Conservation (phyloP, 2,329 filamentous ascomycete species). For the Fusarium anguioides region DNA sequence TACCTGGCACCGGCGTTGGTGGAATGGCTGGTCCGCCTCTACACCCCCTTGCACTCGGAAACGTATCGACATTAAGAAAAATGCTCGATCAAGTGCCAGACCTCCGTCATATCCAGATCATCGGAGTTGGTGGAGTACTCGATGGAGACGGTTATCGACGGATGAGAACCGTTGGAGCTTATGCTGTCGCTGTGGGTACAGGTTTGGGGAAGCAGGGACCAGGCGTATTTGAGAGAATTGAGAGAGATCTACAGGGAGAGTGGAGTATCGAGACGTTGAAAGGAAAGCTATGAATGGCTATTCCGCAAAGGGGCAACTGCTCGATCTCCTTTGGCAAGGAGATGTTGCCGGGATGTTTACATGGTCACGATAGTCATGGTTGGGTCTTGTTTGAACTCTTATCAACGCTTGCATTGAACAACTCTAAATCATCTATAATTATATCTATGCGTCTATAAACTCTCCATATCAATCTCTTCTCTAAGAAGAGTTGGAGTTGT, state of each 20-base stretch:
- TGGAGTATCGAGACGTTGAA: slow-evolving; percentile 24
- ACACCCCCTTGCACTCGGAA: slow-evolving; percentile 79
- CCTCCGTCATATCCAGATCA: slow-evolving; percentile 68
- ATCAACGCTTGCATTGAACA: slow-evolving; percentile 28
- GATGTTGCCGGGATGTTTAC: background rate
- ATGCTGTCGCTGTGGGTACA: slow-evolving; percentile 75
- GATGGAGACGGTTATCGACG: slow-evolving; percentile 71
- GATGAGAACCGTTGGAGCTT: slow-evolving; percentile 75
- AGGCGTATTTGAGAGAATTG: slow-evolving; percentile 70
- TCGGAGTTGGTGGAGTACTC: slow-evolving; percentile 79
- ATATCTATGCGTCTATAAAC: background rate
- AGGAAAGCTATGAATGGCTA: background rate
- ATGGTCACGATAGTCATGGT: background rate
- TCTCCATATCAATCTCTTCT: background rate
- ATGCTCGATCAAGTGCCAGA: slow-evolving; percentile 63
- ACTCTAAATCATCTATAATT: slow-evolving; percentile 8
- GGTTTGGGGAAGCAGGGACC: slow-evolving; percentile 73
- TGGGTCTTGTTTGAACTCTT: background rate
- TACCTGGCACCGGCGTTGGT: slow-evolving; percentile 69
- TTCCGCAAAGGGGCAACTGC: background rate
- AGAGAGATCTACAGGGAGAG: slow-evolving; percentile 33
- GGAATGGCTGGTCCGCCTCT: slow-evolving; percentile 78
- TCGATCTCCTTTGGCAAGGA: background rate
- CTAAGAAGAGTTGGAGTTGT: slow-evolving; percentile 53
- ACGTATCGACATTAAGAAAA: slow-evolving; percentile 74